Conservation (phyloP, 2,329 filamentous ascomycete species). For the Botrytis hyacinthi region DNA sequence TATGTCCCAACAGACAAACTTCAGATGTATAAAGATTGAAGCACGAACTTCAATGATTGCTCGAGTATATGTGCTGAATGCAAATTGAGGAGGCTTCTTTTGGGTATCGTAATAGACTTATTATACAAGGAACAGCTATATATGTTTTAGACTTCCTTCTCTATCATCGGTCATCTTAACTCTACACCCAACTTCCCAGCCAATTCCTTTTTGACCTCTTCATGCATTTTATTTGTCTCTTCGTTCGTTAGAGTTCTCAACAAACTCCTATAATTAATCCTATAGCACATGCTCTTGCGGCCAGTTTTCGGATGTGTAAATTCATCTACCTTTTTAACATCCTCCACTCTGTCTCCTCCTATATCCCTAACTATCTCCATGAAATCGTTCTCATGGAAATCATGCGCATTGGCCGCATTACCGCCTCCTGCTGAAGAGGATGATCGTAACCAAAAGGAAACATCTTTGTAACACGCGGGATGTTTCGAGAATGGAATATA, state of each 20-base stretch:
- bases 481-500: slow-evolving; percentile 91
- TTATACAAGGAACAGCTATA: not conserved
- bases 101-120: slow-evolving; percentile 8
- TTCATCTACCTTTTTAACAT: slow-evolving; percentile 79
- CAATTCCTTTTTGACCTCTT: slow-evolving; percentile 61
- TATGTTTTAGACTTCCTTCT: not conserved
- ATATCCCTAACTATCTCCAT: slow-evolving; percentile 91
- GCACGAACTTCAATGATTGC: not conserved
- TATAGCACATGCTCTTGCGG: slow-evolving; percentile 82
- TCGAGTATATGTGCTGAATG: not conserved
- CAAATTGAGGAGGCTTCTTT: not conserved
- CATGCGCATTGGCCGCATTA: slow-evolving; percentile 42
- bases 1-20: not conserved
- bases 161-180: slow-evolving; percentile 53
- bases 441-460: slow-evolving; percentile 81
- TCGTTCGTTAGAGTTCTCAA: slow-evolving; percentile 85
- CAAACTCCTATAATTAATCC: slow-evolving; percentile 89
- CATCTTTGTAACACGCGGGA: slow-evolving; percentile 85
- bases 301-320: slow-evolving; percentile 87
- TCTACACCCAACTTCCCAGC: slow-evolving; percentile 75
- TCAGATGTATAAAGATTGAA: not conserved
- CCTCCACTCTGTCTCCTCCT: slow-evolving; percentile 81
- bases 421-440: slow-evolving; percentile 48
- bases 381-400: slow-evolving; percentile 91
- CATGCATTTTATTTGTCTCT: slow-evolving; percentile 76